Evolutionary conservation across 179 eudicot genomes (phyloP).

Genomic region (Heliamphora ciliata): DNA sequence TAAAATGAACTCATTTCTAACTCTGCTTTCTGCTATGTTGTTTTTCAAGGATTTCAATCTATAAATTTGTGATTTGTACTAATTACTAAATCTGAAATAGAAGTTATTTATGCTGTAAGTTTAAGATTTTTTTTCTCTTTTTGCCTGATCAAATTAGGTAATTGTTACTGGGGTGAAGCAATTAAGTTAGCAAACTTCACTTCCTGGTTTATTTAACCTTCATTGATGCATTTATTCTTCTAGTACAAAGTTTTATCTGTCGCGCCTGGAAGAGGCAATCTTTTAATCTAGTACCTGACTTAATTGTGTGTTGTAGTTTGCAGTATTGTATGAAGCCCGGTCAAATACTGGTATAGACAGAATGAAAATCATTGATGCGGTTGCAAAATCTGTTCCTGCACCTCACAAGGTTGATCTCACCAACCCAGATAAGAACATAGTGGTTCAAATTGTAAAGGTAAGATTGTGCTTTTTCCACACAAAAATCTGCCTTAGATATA

Average conservation of each 20-base stretch:
- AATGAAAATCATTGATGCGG: conserved; percentile 76
- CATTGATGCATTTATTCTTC: not conserved
- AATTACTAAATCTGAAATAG: not conserved
- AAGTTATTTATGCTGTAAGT: not conserved
- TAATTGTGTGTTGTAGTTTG: conserved; percentile 47
- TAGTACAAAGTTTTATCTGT: not conserved
- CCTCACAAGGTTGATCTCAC: conserved; percentile 91
- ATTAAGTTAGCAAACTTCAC: not conserved
- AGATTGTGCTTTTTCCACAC: conserved; percentile 10
- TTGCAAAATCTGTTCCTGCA: conserved; percentile 80
- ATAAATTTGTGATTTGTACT: not conserved
- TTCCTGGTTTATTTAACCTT: not conserved
- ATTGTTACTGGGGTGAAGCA: not conserved
- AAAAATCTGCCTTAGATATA: not conserved
- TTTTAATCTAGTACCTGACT: not conserved
- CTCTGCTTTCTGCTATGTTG: not conserved
- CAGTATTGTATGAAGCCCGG: conserved; percentile 90
- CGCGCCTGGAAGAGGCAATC: not conserved
- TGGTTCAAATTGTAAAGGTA: conserved; percentile 90
- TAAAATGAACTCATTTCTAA: not conserved
- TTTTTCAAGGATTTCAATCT: not conserved
- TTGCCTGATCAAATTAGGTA: not conserved
- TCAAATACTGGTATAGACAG: conserved; percentile 90
- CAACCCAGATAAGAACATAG: conserved; percentile 70
- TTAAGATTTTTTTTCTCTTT: not conserved